A percentile compares a stretch with the other conserved stretches of the same genome.
Evolutionary conservation across 768 basidiomycete genomes (phyloP).

Genomic region (Suillus subluteus): DNA sequence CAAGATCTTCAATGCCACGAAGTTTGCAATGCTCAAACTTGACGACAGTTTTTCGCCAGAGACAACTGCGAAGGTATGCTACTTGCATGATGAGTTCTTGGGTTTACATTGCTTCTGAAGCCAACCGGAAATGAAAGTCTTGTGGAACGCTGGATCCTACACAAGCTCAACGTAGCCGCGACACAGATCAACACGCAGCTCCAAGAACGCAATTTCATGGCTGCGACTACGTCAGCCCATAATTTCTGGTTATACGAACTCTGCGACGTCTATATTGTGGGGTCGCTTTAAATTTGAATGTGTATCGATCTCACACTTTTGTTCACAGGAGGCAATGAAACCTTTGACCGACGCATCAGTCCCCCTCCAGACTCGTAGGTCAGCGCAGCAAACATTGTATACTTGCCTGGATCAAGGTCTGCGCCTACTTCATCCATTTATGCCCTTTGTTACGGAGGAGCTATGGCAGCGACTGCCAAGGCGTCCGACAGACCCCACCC

Average conservation of each 20-base stretch:
- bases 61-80: constrained; percentile 63
- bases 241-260: constrained; percentile 99
- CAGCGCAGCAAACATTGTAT: constrained; percentile 95
- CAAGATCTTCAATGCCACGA: constrained; percentile 98
- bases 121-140: constrained; percentile 89
- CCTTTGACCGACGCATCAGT: constrained; percentile 89
- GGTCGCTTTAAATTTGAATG: constrained; percentile 31
- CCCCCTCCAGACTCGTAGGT: constrained; percentile 62
- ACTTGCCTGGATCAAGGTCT: constrained; percentile 92
- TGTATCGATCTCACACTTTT: constrained; percentile 1
- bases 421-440: constrained; percentile 92
- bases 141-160: constrained; percentile 93
- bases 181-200: constrained; percentile 76
- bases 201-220: constrained; percentile 88
- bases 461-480: constrained; percentile 96
- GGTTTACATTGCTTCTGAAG: constrained; percentile 40
- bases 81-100: background rate
- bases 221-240: constrained; percentile 81
- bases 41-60: constrained; percentile 83
- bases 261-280: constrained; percentile 98
- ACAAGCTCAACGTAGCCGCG: constrained; percentile 87
- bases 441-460: constrained; percentile 99
- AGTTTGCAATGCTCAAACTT: constrained; percentile 98
- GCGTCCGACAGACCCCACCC: constrained; percentile 76
- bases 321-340: constrained; percentile 92